phyloP scores from a whole-genome alignment of 306 rosid species.

The Prunus persica region DNA sequence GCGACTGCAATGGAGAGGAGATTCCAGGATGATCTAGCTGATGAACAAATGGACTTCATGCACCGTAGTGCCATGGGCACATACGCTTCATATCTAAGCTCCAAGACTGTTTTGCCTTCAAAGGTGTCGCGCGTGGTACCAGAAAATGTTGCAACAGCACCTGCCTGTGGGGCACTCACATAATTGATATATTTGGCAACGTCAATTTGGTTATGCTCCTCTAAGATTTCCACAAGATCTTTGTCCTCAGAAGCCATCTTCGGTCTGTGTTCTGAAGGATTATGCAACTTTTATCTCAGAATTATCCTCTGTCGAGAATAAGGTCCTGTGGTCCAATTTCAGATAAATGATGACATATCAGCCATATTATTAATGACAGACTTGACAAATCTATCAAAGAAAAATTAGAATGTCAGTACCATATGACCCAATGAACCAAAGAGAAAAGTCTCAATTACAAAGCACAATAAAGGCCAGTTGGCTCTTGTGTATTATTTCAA shows the following conservation, averaged over 20 bases:
- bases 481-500: background rate
- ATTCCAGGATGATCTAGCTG: conserved; percentile 73
- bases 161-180: conserved; percentile 80
- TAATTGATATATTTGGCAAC: conserved; percentile 56
- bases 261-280: background rate
- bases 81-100: conserved; percentile 78
- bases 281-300: background rate
- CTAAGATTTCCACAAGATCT: conserved; percentile 69
- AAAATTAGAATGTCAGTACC: background rate
- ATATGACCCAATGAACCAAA: too few species aligned
- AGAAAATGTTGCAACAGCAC: conserved; percentile 84
- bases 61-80: conserved; percentile 82
- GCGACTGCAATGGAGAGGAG: conserved; percentile 78
- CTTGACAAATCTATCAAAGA: background rate
- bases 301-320: background rate
- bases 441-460: too few species aligned
- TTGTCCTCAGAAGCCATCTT: conserved; percentile 65
- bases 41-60: conserved; percentile 62
- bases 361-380: background rate
- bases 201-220: conserved; percentile 47
- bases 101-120: conserved; percentile 75
- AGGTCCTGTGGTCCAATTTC: background rate
- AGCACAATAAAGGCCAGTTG: background rate
- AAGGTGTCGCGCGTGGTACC: conserved; percentile 88
- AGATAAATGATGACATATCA: background rate